These are phyloP conservation scores for Lathyrus tuberosus DNA, from an alignment of 306 rosid species.

Conservation along the genomic window DNA sequence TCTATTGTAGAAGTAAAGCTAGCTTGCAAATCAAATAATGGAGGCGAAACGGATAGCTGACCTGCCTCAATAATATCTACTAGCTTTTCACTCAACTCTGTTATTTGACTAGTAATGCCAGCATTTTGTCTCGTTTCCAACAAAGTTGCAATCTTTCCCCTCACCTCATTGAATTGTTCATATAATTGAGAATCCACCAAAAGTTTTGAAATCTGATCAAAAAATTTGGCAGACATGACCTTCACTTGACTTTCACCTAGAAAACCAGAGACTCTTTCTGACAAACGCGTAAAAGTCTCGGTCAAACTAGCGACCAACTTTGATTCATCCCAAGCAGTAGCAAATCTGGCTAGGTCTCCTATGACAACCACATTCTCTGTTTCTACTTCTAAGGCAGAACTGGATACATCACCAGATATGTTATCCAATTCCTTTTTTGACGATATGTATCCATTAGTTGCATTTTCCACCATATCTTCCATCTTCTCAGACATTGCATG, in stretches of 20 bases:
- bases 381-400: conserved; percentile 48
- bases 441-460: conserved; percentile 52
- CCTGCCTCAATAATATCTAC: conserved; percentile 85
- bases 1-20: conserved; percentile 80
- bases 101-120: conserved; percentile 70
- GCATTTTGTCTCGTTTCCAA: conserved; percentile 75
- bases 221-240: conserved; percentile 69
- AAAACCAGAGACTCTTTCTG: conserved; percentile 89
- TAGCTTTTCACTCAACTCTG: conserved; percentile 84
- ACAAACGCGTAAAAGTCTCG: conserved; percentile 68
- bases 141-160: conserved; percentile 64
- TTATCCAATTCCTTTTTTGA: conserved; percentile 50
- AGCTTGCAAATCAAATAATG: conserved; percentile 79
- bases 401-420: conserved; percentile 39
- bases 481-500: conserved; percentile 65
- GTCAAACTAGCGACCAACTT: conserved; percentile 63
- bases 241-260: conserved; percentile 83
- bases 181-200: conserved; percentile 73
- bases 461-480: conserved; percentile 64
- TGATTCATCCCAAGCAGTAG: conserved; percentile 83
- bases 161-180: conserved; percentile 74
- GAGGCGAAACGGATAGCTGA: conserved; percentile 91
- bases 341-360: conserved; percentile 48
- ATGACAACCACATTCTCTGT: conserved; percentile 38
- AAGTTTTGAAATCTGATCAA: conserved; percentile 86